Evolutionary conservation across 805 yeast genomes (phyloP).

Genomic region (Candida awuae): DNA sequence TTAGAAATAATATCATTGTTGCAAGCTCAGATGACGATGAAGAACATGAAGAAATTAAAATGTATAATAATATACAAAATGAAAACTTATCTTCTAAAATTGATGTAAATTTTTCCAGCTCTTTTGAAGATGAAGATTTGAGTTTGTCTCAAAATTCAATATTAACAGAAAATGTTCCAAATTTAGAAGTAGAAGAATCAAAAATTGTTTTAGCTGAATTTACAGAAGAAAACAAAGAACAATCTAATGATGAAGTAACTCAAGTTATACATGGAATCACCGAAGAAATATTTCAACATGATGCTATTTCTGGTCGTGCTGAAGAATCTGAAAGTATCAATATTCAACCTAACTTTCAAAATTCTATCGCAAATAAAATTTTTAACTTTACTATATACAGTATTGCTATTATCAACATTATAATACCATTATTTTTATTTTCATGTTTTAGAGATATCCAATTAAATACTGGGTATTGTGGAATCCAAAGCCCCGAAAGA

Average conservation of each 20-base stretch:
- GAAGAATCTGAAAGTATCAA: too few species aligned
- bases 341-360: too few species aligned
- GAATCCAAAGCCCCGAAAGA: constrained; percentile 20
- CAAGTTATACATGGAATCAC: too few species aligned
- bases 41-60: constrained; percentile 1
- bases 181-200: constrained; percentile 1
- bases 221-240: too few species aligned
- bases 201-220: too few species aligned
- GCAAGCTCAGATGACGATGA: constrained; percentile 10
- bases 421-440: constrained; percentile 21
- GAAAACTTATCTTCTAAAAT: constrained; percentile 5
- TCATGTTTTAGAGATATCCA: constrained; percentile 57
- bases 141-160: constrained; percentile 11
- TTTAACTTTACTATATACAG: background rate
- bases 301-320: too few species aligned
- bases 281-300: too few species aligned
- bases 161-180: too few species aligned
- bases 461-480: constrained; percentile 66
- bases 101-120: constrained; percentile 10
- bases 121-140: constrained; percentile 8
- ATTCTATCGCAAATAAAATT: too few species aligned
- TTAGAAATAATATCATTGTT: constrained; percentile 1
- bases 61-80: background rate
- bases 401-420: constrained; percentile 2
- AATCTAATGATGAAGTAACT: too few species aligned